These are phyloP conservation scores for Elongisporangium prolatum DNA, from an alignment of 352 stramenopile species.

Conservation along the genomic window DNA sequence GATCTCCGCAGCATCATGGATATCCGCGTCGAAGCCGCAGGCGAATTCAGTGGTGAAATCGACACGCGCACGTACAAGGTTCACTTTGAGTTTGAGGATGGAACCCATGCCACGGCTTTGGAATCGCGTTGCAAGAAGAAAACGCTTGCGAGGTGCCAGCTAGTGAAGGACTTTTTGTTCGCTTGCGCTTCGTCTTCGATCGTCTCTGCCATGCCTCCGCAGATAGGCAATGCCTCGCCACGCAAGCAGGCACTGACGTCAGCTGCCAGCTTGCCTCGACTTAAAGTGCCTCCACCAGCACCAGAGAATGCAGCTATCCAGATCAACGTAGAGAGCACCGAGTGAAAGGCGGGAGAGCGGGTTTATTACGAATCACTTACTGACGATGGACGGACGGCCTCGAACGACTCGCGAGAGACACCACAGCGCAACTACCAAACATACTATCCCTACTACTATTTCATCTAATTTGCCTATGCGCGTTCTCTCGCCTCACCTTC, in stretches of 20 bases:
- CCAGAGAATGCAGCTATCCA: not conserved
- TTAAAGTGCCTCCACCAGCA: not conserved
- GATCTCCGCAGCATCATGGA: constrained; percentile 53
- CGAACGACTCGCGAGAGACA: not conserved
- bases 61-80: constrained; percentile 69
- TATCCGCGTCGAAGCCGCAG: constrained; percentile 56
- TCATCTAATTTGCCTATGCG: constrained; percentile 2
- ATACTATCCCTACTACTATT: constrained; percentile 1
- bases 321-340: not conserved
- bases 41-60: constrained; percentile 61
- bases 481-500: not conserved
- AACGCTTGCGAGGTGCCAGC: constrained; percentile 39
- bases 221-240: not conserved
- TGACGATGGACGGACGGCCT: not conserved
- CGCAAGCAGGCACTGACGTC: not conserved
- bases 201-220: not conserved
- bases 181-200: not conserved
- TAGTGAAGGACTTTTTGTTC: constrained; percentile 52
- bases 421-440: not conserved
- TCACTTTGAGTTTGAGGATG: constrained; percentile 71
- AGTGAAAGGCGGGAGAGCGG: not conserved
- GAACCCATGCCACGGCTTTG: constrained; percentile 38
- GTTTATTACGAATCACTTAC: not conserved
- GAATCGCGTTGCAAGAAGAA: constrained; percentile 60
- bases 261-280: not conserved